Base-by-base conservation (phyloP, 306 rosid species). In the Ceratonia siliqua region DNA sequence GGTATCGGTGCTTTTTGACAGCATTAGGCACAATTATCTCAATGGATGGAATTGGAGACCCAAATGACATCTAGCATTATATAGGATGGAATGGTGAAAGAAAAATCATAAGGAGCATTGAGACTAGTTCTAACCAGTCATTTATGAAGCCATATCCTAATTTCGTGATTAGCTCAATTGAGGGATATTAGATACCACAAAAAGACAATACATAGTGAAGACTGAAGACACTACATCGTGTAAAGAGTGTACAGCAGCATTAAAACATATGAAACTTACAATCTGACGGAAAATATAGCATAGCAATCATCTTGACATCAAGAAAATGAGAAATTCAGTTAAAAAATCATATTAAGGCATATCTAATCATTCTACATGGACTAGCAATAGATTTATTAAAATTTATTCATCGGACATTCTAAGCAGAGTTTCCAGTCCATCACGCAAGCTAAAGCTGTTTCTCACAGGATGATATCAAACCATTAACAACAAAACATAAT, bases 401-500 rank as follows among this genome's bases (percentile, higher is more conserved):
- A 17, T 80, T 69, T 62, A 30, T 68, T 53, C 43, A 18, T 7
- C 25, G 7, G 45, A n/a, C 66, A 69, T 10, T 59, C 41, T 42
- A 72, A 35, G 49, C 32, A 61, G 70, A 27, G 17, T 49, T 77
- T 35, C 39, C 73, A 72, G 72, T 58, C 63, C 42, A 41, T 27
- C 18, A 73, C 22, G 70, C 59, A 69, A 41, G 73, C 63, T 48
- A 48, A 58, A 72, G 62, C 36, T 49, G 55, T 50, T 58, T 63
- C 69, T 43, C 36, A 74, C 57, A 54, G 33, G 58, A 20, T 73
- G 59, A 62, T 42, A 57, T 58, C 14, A 70, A 74, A 71, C 76
- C 43, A 81, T 20, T 52, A 52, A 71, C 72, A 3, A 52, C 42
- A 41, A 65, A 54, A 36, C 35, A 53, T 2, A 21, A 53, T 41